A percentile compares a stretch with the other conserved stretches of the same genome.
Evolutionary conservation across 1,139 yeast genomes (phyloP).

Genomic region (Diutina sp.): DNA sequence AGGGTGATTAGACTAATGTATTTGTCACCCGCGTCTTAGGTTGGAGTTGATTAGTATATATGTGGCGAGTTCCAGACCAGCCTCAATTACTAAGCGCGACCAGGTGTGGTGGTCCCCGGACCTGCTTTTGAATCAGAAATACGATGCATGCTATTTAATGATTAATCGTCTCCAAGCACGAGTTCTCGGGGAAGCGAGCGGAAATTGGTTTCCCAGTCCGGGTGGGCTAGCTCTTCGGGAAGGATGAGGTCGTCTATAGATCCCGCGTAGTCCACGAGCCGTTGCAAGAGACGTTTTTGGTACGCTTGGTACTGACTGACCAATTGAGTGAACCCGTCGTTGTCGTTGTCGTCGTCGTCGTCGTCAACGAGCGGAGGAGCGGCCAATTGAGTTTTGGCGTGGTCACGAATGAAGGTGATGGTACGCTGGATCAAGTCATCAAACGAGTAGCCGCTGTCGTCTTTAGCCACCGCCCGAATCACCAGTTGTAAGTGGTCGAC

Average conservation of each 20-base stretch:
- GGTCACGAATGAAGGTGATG: conserved; percentile 1
- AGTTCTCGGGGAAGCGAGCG: not conserved
- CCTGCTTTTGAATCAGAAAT: not conserved
- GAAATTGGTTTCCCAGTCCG: not conserved
- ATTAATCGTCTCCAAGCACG: not conserved
- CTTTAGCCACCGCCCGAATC: conserved; percentile 6
- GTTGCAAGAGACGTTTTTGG: not conserved
- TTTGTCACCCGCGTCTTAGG: not conserved
- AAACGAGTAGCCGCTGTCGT: conserved; percentile 4
- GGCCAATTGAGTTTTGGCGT: not conserved
- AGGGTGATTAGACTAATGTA: not conserved
- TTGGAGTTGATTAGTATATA: not conserved
- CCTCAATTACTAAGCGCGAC: not conserved
- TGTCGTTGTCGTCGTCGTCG: not conserved
- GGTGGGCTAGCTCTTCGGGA: not conserved
- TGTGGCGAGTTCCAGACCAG: not conserved
- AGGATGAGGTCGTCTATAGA: not conserved
- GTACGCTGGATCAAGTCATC: conserved; percentile 5
- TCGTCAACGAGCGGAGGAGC: conserved; percentile 1
- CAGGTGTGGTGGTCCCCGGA: not conserved
- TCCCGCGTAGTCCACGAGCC: not conserved
- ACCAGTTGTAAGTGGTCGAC: conserved; percentile 11
- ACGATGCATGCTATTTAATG: not conserved
- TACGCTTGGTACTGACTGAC: not conserved
- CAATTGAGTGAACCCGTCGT: not conserved